Evolutionary conservation across 306 rosid genomes (phyloP).

Genomic region (Vigna radiata): DNA sequence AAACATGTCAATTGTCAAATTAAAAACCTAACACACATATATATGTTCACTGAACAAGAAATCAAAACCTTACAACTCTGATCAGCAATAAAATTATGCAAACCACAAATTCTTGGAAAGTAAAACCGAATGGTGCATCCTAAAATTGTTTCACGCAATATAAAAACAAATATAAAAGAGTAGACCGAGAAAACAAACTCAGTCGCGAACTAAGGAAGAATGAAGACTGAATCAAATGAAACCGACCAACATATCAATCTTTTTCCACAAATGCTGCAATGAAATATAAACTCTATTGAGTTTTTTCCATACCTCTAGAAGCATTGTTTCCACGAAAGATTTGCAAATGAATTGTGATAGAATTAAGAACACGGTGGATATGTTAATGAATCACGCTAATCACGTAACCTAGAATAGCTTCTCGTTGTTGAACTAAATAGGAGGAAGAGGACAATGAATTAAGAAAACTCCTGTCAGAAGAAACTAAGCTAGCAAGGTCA

Average conservation of each 20-base stretch:
- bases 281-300: neutral
- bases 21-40: neutral
- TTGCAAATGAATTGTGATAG: constrained; percentile 29
- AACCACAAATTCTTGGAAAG: constrained; percentile 2
- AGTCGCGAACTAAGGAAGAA: neutral
- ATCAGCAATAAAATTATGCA: neutral
- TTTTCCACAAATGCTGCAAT: constrained; percentile 20
- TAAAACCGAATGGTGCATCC: neutral
- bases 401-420: constrained; percentile 34
- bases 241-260: constrained; percentile 24
- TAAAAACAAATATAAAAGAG: neutral
- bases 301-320: constrained; percentile 47
- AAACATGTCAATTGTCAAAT: neutral
- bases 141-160: constrained; percentile 28
- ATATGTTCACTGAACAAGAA: neutral
- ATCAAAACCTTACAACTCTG: neutral
- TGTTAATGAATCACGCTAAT: constrained; percentile 34
- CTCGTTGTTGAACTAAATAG: constrained; percentile 30
- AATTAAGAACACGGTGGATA: constrained; percentile 17
- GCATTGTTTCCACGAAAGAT: constrained; percentile 42
- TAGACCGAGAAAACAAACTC: constrained; percentile 38
- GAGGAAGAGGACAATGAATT: constrained; percentile 25
- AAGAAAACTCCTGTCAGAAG: constrained; percentile 1
- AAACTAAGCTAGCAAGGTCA: constrained; percentile 38
- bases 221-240: constrained; percentile 48